Percentiles rank a stretch among this genome's conserved stretches.
Conservation (phyloP, 2,329 filamentous ascomycete species). For the Blumeriella jaapii region DNA sequence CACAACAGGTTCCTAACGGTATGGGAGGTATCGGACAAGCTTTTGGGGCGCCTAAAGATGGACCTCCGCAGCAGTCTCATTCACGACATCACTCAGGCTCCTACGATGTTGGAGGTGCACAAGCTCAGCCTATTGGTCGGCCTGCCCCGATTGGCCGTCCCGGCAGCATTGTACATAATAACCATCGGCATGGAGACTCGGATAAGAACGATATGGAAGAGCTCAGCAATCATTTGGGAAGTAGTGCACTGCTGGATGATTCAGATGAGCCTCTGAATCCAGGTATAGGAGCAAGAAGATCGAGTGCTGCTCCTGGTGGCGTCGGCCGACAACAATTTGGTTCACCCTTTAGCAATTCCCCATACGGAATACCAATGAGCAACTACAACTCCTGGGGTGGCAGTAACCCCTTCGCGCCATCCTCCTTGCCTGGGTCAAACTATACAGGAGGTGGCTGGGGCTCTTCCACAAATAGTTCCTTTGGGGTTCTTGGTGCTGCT, state of each 20-base stretch:
- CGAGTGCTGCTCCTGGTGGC: slow-evolving; percentile 23
- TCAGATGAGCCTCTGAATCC: slow-evolving; percentile 42
- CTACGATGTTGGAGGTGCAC: slow-evolving; percentile 33
- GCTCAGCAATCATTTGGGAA: slow-evolving; percentile 71
- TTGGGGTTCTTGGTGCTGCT: slow-evolving; percentile 33
- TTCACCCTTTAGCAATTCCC: slow-evolving; percentile 22
- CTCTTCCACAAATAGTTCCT: slow-evolving; percentile 30
- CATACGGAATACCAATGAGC: slow-evolving; percentile 22
- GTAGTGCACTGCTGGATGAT: slow-evolving; percentile 76
- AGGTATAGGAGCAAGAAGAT: slow-evolving; percentile 28
- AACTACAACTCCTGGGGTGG: slow-evolving; percentile 26
- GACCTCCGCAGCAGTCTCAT: slow-evolving; percentile 43
- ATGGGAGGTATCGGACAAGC: slow-evolving; percentile 31
- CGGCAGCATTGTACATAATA: slow-evolving; percentile 54
- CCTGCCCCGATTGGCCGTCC: slow-evolving; percentile 84
- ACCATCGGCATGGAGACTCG: slow-evolving; percentile 31
- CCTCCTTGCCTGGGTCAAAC: slow-evolving; percentile 25
- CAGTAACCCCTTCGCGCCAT: slow-evolving; percentile 26
- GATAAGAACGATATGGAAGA: slow-evolving; percentile 53
- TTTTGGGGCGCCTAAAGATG: slow-evolving; percentile 30
- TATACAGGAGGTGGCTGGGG: slow-evolving; percentile 25
- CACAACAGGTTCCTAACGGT: slow-evolving; percentile 32
- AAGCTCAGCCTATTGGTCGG: slow-evolving; percentile 64
- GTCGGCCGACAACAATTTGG: slow-evolving; percentile 22
- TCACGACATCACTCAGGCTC: slow-evolving; percentile 65